A percentile compares a stretch with the other conserved stretches of the same genome.
Evolutionary conservation across 1,284 basidiomycete genomes (phyloP).

Genomic region (Ceratobasidium sp.): DNA sequence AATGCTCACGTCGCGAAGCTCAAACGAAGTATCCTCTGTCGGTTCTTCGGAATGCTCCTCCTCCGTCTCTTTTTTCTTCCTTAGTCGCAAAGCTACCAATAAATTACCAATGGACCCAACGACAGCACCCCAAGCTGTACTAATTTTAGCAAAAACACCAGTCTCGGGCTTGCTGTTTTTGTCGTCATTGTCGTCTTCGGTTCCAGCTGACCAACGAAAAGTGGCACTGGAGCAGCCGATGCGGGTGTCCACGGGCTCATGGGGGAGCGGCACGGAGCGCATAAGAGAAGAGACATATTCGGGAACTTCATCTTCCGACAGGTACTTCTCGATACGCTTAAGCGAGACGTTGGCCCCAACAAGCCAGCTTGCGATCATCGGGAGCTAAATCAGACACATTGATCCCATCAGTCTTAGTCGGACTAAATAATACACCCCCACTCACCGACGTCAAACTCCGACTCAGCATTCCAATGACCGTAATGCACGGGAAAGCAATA

Average conservation of each 20-base stretch:
- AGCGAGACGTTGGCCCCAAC: constrained; percentile 15
- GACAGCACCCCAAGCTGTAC: neutral
- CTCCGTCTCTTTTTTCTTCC: neutral
- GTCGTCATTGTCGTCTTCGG: neutral
- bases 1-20: constrained; percentile 23
- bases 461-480: constrained; percentile 38
- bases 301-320: constrained; percentile 23
- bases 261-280: neutral
- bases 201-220: neutral
- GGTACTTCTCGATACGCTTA: constrained; percentile 11
- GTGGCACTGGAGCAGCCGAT: neutral
- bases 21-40: constrained; percentile 4
- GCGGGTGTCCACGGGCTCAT: neutral
- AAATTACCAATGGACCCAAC: neutral
- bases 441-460: constrained; percentile 39
- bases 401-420: neutral
- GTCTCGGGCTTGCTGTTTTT: neutral
- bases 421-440: neutral
- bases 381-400: constrained; percentile 26
- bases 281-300: neutral
- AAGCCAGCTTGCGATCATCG: constrained; percentile 42
- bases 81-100: neutral
- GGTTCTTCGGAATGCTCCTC: neutral
- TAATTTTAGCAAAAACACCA: neutral
- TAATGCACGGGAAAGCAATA: constrained; percentile 43